phyloP scores from a whole-genome alignment of 345 rosid genomes.

The Durio zibethinus region DNA sequence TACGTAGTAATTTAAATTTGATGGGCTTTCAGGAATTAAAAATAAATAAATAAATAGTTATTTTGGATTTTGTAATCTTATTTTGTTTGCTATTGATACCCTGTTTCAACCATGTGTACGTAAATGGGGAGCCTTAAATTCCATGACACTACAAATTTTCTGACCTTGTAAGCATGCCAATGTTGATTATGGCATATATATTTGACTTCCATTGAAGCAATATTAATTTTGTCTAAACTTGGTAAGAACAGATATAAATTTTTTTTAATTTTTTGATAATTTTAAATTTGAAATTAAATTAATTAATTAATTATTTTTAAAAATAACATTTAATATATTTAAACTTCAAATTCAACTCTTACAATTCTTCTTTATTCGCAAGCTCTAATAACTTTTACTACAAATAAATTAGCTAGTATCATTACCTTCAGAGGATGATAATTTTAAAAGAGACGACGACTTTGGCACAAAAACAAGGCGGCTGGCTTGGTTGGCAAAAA shows the following conservation, averaged over 20 bases:
- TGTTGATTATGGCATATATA: neutral
- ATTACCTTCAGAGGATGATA: neutral
- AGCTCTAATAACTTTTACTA: too few relatives aligned
- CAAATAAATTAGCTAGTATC: too few relatives aligned
- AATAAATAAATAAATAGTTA: too few relatives aligned
- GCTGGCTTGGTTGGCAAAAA: conserved; percentile 11
- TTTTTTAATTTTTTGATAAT: too few relatives aligned
- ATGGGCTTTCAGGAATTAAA: too few relatives aligned
- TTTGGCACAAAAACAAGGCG: conserved; percentile 8
- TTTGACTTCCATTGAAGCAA: neutral
- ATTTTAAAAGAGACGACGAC: neutral
- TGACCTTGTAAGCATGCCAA: neutral
- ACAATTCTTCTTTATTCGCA: too few relatives aligned
- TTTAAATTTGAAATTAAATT: too few relatives aligned
- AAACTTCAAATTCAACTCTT: too few relatives aligned
- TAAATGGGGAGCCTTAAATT: neutral
- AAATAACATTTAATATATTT: too few relatives aligned
- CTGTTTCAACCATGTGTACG: neutral
- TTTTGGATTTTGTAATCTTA: neutral
- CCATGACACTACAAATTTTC: neutral
- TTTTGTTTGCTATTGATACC: neutral
- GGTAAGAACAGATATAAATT: neutral
- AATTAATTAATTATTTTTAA: too few relatives aligned
- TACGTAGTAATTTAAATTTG: too few relatives aligned
- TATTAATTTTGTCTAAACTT: neutral